Evolutionary conservation across 345 rosid genomes (phyloP).

Genomic region (Populus deltoides): DNA sequence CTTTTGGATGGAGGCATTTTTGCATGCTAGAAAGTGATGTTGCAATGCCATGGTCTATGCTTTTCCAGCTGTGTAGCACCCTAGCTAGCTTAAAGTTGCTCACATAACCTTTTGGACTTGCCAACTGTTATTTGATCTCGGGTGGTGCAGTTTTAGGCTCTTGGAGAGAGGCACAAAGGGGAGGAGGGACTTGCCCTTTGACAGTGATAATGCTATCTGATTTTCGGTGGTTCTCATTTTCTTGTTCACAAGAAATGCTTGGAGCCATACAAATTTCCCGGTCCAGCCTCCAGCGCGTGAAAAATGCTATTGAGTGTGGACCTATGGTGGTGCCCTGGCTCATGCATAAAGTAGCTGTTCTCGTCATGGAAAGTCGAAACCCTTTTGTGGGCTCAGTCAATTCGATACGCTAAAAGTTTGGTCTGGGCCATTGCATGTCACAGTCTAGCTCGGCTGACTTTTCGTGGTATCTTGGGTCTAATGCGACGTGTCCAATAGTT

Average conservation of each 20-base stretch:
- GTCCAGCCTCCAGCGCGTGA: background rate
- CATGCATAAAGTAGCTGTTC: background rate
- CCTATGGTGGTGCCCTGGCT: background rate
- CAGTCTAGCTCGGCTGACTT: background rate
- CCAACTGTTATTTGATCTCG: background rate
- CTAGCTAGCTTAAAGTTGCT: background rate
- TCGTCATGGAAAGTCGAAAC: background rate
- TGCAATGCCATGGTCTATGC: conserved; percentile 26
- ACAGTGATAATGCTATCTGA: conserved; percentile 12
- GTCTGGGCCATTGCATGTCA: background rate
- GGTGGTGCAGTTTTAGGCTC: background rate
- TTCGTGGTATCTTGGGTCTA: background rate
- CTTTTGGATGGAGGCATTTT: conserved; percentile 11
- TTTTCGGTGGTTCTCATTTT: conserved; percentile 24
- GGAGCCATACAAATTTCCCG: background rate
- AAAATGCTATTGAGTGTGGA: background rate
- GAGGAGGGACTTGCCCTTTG: background rate
- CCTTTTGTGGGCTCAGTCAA: background rate
- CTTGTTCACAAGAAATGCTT: background rate
- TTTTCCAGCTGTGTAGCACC: background rate
- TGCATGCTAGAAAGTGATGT: conserved; percentile 4
- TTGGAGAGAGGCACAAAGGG: background rate
- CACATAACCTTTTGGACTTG: background rate
- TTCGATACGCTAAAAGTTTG: background rate
- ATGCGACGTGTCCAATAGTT: no score